Base-by-base conservation (phyloP, 2,329 filamentous ascomycete species). In the Botrytis pseudocinerea region DNA sequence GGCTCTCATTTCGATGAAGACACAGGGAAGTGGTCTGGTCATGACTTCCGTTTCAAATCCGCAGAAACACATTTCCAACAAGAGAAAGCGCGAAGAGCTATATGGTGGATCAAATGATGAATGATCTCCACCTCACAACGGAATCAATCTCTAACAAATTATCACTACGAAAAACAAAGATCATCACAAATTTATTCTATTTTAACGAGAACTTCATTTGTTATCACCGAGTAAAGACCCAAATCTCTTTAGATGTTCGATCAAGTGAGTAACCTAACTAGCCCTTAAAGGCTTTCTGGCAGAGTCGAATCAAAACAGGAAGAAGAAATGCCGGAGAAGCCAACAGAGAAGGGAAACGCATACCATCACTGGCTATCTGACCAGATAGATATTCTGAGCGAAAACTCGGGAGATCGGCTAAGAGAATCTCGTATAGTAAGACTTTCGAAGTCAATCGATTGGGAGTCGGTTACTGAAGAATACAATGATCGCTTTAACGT, bases 281-380 rank as follows among this genome's bases (percentile, higher is more conserved):
- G 1, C 18, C 8, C n/a, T 57, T 14, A 6, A 16, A n/a, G 10
- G 2, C 2, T 5, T 28, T 57, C 6, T 28, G n/a, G n/a, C 14
- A 14, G n/a, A 57, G 6, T 57, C 14, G n/a, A 28, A 57, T 18
- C 14, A 57, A 28, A 28, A 57, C 25, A 28, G n/a, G 7, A 18
- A 57, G 6, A 18, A 28, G n/a, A 57, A n/a, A 28, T 18, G 14
- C n/a, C n/a, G 25, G n/a, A 57, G 6, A 16, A n/a, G 12, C 25
- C 12, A n/a, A 54, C 0, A 16, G 10, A n/a, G 10, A 54, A 16
- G 25, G 2, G 0, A n/a, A 6, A 1, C 10, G 25, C 25, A 25
- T 0, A 14, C 22, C 4, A 10, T 4, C 4, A 6, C 4, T n/a
- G 48, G 48, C 48, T 54, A n/a, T 12, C 16, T 54, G 48, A 54